Conservation (phyloP, 805 yeast species). For the Ogataea neopini region DNA sequence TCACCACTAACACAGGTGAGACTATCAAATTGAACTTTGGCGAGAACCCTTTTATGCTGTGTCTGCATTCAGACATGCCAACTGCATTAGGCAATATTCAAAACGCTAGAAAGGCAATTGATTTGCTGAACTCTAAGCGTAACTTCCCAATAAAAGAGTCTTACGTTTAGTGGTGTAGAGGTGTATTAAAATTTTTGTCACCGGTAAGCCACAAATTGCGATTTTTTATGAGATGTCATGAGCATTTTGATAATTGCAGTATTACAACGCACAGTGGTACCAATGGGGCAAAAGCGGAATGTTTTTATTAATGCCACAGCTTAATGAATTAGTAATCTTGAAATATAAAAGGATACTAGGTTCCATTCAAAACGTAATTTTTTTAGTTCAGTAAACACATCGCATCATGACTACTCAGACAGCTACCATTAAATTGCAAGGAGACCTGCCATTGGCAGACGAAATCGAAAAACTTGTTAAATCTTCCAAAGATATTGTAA, state of each 20-base stretch:
- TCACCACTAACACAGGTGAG: constrained; percentile 27
- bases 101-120: constrained; percentile 35
- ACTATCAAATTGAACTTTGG: constrained; percentile 32
- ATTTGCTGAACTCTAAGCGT: constrained; percentile 24
- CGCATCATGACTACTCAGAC: constrained; percentile 13
- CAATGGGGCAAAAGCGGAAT: not conserved
- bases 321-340: not conserved
- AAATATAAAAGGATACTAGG: not conserved
- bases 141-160: constrained; percentile 10
- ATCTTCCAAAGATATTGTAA: constrained; percentile 10
- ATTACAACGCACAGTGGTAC: not conserved
- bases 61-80: constrained; percentile 42
- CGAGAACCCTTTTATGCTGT: constrained; percentile 33
- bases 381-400: too few species aligned
- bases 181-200: not conserved
- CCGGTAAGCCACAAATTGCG: constrained; percentile 7
- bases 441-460: constrained; percentile 13
- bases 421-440: constrained; percentile 13
- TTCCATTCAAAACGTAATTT: too few species aligned
- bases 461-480: constrained; percentile 20
- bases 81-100: constrained; percentile 37
- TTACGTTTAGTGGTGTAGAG: not conserved
- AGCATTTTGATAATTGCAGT: not conserved
- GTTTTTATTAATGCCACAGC: constrained; percentile 1
- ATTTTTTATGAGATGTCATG: constrained; percentile 3